Evolutionary conservation across 352 stramenopile genomes (phyloP).

Genomic region (Blastocystis sp.): DNA sequence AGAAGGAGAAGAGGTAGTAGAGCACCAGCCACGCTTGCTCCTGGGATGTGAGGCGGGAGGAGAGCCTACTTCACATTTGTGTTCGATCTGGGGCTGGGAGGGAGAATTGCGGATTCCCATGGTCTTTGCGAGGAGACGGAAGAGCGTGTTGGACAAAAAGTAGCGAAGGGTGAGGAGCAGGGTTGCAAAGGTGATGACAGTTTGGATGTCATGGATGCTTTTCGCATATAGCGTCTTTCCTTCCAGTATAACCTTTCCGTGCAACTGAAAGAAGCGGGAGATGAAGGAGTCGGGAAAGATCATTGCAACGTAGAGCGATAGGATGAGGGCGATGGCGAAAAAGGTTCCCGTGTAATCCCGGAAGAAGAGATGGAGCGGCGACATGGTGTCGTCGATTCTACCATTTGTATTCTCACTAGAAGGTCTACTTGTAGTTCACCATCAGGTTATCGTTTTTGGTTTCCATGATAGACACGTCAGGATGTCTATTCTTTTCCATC

Average conservation of each 20-base stretch:
- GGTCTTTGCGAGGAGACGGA: background rate
- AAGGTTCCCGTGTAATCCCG: slow-evolving; percentile 32
- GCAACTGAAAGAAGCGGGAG: background rate
- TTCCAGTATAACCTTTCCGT: background rate
- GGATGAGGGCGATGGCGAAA: background rate
- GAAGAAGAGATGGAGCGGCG: slow-evolving; percentile 30
- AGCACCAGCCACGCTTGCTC: slow-evolving; percentile 24
- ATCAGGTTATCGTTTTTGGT: background rate
- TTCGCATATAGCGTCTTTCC: background rate
- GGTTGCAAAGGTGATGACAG: background rate
- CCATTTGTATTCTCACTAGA: background rate
- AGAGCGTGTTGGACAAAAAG: slow-evolving; percentile 29
- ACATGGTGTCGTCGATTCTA: slow-evolving; percentile 42
- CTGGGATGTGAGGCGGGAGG: background rate
- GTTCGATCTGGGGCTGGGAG: background rate
- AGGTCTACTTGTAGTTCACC: slow-evolving; percentile 34
- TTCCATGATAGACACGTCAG: background rate
- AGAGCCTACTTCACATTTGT: slow-evolving; percentile 8
- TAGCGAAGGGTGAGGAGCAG: slow-evolving; percentile 8
- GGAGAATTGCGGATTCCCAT: background rate
- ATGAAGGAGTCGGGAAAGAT: background rate
- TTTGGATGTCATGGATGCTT: slow-evolving; percentile 18
- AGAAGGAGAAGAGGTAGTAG: slow-evolving; percentile 43
- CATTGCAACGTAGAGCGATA: slow-evolving; percentile 12
- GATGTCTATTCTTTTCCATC: background rate